Evolutionary conservation across 345 rosid species (phyloP).

Genomic region (Brassica carinata): DNA sequence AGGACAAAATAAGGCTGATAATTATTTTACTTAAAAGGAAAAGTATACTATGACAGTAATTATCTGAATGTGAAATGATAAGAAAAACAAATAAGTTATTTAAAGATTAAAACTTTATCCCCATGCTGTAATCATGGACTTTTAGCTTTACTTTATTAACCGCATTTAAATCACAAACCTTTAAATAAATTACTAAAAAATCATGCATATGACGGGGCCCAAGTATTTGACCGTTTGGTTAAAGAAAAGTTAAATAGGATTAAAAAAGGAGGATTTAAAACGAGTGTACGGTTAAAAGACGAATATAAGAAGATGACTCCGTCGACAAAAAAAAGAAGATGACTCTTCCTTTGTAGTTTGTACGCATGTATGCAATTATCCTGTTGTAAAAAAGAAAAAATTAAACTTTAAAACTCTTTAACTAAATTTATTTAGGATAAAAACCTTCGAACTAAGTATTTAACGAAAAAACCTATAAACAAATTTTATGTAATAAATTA

Average conservation of each 20-base stretch:
- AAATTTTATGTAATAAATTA: no score
- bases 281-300: slow-evolving; percentile 25
- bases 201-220: slow-evolving; percentile 40
- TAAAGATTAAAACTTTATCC: slow-evolving; percentile 28
- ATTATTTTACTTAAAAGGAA: slow-evolving; percentile 10
- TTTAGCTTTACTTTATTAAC: slow-evolving; percentile 38
- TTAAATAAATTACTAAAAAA: slow-evolving; percentile 25
- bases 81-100: slow-evolving; percentile 16
- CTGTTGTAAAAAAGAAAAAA: background rate
- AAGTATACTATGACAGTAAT: slow-evolving; percentile 37
- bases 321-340: no score
- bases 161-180: slow-evolving; percentile 26
- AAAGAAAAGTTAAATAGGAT: slow-evolving; percentile 41
- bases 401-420: no score
- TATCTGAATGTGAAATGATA: slow-evolving; percentile 40
- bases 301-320: slow-evolving; percentile 9
- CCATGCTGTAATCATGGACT: slow-evolving; percentile 45
- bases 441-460: no score
- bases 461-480: no score
- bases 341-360: slow-evolving; percentile 35
- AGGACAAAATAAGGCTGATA: slow-evolving; percentile 32
- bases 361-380: slow-evolving; percentile 47
- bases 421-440: no score
- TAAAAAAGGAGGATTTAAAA: slow-evolving; percentile 26
- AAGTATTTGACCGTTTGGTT: slow-evolving; percentile 45